phyloP scores from a whole-genome alignment of 306 rosid species.

The Lathyrus sativus region DNA sequence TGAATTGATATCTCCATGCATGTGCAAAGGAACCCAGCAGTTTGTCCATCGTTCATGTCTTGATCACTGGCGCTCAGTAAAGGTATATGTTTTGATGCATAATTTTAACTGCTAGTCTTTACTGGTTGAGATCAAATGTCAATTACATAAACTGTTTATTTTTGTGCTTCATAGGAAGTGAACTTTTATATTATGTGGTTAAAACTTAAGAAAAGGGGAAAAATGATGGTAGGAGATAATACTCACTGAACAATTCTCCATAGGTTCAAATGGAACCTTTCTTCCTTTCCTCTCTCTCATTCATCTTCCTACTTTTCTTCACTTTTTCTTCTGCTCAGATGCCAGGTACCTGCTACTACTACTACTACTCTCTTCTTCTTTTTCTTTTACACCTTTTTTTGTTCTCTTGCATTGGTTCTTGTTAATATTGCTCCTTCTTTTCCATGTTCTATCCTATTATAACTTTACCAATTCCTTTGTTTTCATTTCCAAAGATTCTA shows the following conservation, averaged over 20 bases:
- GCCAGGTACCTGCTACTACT: conserved; percentile 80
- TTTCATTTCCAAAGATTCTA: conserved; percentile 13
- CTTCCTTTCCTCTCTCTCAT: conserved; percentile 42
- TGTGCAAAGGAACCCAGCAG: conserved; percentile 99
- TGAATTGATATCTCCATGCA: conserved; percentile 95
- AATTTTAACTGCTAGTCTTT: conserved; percentile 30
- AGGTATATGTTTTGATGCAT: conserved; percentile 51
- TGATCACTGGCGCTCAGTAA: conserved; percentile 99
- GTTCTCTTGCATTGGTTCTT: conserved; percentile 26
- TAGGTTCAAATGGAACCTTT: conserved; percentile 54
- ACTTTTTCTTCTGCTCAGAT: conserved; percentile 67
- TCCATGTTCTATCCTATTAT: not conserved
- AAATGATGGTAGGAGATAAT: too few species aligned
- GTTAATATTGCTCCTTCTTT: not conserved
- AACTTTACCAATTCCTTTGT: conserved; percentile 9
- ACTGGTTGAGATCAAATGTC: conserved; percentile 31
- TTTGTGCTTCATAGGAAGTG: conserved; percentile 64
- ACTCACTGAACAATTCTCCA: conserved; percentile 22
- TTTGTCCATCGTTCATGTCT: conserved; percentile 98
- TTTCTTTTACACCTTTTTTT: not conserved
- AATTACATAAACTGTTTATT: conserved; percentile 23
- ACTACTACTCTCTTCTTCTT: conserved; percentile 25
- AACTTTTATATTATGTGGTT: too few species aligned
- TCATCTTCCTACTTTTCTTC: conserved; percentile 42
- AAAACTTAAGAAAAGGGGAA: too few species aligned